Percentiles rank a stretch among this genome's conserved stretches.
Conservation (phyloP, 2,329 filamentous ascomycete genomes). For the Cladosporium oxysporum region DNA sequence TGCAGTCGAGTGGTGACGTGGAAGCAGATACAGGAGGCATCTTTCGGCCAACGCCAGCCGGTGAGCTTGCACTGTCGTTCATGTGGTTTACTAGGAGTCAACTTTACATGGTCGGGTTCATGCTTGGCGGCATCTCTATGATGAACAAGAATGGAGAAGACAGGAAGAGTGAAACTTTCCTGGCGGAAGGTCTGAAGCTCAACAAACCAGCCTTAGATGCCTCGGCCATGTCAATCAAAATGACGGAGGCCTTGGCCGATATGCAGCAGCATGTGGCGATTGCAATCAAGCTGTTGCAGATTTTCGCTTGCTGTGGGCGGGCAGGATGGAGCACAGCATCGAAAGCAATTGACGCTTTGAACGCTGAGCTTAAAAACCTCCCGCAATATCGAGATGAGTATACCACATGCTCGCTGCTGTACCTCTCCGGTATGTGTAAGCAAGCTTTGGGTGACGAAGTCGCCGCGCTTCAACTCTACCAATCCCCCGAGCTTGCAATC, state of each 20-base stretch:
- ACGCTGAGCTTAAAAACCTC: slow-evolving; percentile 35
- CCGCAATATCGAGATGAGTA: slow-evolving; percentile 21
- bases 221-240: not conserved
- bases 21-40: slow-evolving; percentile 48
- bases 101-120: slow-evolving; percentile 60
- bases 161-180: slow-evolving; percentile 57
- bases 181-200: slow-evolving; percentile 59
- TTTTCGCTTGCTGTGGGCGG: slow-evolving; percentile 66
- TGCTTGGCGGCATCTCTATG: slow-evolving; percentile 59
- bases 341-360: slow-evolving; percentile 57
- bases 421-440: slow-evolving; percentile 72
- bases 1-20: slow-evolving; percentile 37
- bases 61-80: slow-evolving; percentile 52
- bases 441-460: slow-evolving; percentile 75
- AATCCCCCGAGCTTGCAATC: slow-evolving; percentile 61
- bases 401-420: slow-evolving; percentile 52
- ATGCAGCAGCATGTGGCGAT: slow-evolving; percentile 5
- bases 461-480: slow-evolving; percentile 68
- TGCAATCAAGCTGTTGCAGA: slow-evolving; percentile 14
- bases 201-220: slow-evolving; percentile 41
- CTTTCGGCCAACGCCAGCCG: slow-evolving; percentile 41
- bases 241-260: not conserved
- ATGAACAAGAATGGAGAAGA: slow-evolving; percentile 58
- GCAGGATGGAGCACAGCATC: slow-evolving; percentile 69
- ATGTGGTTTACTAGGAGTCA: slow-evolving; percentile 63